Conservation (phyloP, 2,329 filamentous ascomycete species). For the Fusarium sp. region DNA sequence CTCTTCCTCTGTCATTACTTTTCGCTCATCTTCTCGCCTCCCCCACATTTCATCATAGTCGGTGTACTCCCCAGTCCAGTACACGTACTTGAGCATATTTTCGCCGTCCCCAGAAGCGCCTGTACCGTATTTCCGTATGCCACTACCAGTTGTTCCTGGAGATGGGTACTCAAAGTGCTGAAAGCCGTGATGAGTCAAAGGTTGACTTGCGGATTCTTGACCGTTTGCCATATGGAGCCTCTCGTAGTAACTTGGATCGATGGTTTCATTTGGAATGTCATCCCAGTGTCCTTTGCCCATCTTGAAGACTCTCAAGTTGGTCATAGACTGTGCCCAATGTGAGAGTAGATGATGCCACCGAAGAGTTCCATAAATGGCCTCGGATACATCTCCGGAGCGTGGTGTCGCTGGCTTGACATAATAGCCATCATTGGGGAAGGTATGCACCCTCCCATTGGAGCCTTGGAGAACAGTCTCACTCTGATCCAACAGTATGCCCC, state of each 20-base stretch:
- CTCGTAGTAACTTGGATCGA: neutral
- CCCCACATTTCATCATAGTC: neutral
- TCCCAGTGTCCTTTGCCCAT: constrained; percentile 3
- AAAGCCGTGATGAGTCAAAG: neutral
- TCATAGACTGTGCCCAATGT: constrained; percentile 10
- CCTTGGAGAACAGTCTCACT: neutral
- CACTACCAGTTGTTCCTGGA: neutral
- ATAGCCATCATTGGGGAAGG: neutral
- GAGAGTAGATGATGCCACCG: constrained; percentile 17
- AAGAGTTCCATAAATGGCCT: neutral
- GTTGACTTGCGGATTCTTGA: neutral
- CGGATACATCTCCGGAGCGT: neutral
- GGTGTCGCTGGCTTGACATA: neutral
- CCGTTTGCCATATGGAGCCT: neutral
- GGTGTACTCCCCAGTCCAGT: neutral
- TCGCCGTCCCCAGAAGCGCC: neutral
- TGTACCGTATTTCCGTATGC: constrained; percentile 3
- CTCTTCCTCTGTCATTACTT: neutral
- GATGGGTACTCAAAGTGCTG: constrained; percentile 11
- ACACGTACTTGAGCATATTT: neutral
- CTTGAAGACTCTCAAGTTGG: constrained; percentile 2
- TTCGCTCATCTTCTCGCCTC: neutral
- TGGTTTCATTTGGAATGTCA: neutral
- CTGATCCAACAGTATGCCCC: neutral
- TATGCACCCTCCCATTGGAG: neutral